Evolutionary conservation across 306 rosid species (phyloP).

Genomic region (Medicago arabica): DNA sequence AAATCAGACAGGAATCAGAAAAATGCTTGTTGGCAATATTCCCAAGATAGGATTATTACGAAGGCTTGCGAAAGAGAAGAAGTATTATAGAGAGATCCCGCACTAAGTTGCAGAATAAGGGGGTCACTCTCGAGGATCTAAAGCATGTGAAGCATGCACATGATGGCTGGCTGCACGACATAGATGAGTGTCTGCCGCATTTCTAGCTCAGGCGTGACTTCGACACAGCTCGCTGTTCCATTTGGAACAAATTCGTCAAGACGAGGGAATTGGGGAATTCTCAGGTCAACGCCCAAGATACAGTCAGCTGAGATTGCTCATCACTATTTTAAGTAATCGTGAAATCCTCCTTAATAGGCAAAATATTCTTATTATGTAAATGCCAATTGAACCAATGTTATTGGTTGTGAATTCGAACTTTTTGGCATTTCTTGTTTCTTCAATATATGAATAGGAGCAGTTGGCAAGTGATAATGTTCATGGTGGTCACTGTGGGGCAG

Average conservation of each 20-base stretch:
- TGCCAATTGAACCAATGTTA: constrained; percentile 1
- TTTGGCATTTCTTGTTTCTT: constrained; percentile 1
- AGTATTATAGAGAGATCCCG: not conserved
- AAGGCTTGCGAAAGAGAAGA: not conserved
- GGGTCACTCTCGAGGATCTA: constrained; percentile 1
- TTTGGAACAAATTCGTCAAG: not conserved
- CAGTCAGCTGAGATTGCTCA: not conserved
- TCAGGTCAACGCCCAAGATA: not conserved
- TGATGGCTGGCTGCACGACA: not conserved
- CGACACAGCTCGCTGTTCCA: not conserved
- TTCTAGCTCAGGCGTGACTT: not conserved
- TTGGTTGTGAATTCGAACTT: not conserved
- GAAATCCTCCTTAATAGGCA: not conserved
- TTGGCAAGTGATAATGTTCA: not conserved
- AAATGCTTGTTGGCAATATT: constrained; percentile 29
- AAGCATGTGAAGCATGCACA: constrained; percentile 2
- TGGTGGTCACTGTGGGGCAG: not conserved
- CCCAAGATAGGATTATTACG: not conserved
- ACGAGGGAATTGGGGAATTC: constrained; percentile 1
- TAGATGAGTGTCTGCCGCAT: not conserved
- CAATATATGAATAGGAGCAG: not conserved
- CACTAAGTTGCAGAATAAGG: not conserved
- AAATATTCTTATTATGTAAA: not conserved
- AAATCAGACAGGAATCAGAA: constrained; percentile 11
- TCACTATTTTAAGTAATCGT: not conserved